Base-by-base conservation (phyloP, 75 land plant genomes). In the Sequoiadendron giganteum region DNA sequence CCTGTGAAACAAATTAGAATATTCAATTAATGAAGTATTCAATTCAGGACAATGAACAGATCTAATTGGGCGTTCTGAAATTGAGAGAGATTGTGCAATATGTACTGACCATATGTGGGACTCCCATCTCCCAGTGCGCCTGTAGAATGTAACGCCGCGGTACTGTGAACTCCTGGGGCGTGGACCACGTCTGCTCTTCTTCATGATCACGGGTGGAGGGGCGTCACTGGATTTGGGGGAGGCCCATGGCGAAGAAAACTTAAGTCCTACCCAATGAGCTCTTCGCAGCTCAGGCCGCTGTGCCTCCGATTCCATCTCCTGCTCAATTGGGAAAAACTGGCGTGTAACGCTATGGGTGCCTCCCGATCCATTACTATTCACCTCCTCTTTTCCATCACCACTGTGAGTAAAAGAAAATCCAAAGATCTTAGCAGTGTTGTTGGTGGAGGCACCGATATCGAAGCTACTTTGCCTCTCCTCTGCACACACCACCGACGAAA, bases 81-180 rank as follows among this genome's bases (percentile, higher is more conserved):
- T 48, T 16, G 18, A 55, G 1, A 48, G 16, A 10, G 34, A 13
- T 70, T 65, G 65, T 40, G 58, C 10, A 39, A 3, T 10, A 85
- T 43, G 0, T 81, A 7, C 54, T 40, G 21, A 97, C 99, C 99
- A 97, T 21, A 97, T 97, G 84, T 97, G 98, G 0, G 99, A 95
- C 87, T 97, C 99, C 99, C 99, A 97, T n/a, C 98, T 92, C 47
- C 99, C 99, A 55, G 99, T 97, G n/a, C 98, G 83, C 86, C 97
- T 92, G 92, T 97, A 96, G 88, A 95, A 97, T 0, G 99, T 97
- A 48, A 97, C 99, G 0, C 99, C 99, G 0, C 98, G 91, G 87
- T 94, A 97, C 91, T 96, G 97, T 0, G 99, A 97, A 91, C 98
- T 97, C 65, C 96, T 86, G 39, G 96, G 95, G 89, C 97, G 85